Conservation (phyloP, 2,329 filamentous ascomycete genomes). For the Botrytis sinoallii region DNA sequence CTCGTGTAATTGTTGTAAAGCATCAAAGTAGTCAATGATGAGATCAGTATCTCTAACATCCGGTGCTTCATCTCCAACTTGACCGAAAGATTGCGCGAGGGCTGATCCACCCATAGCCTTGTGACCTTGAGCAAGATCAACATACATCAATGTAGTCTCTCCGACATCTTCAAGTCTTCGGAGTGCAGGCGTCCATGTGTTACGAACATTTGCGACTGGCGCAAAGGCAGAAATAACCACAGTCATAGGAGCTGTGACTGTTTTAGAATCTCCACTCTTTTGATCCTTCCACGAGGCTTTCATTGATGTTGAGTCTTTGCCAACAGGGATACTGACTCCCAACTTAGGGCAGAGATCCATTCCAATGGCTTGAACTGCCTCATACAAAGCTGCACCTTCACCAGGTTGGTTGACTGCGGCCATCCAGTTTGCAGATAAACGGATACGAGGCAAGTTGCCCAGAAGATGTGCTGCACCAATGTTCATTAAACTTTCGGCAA, state of each 20-base stretch:
- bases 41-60: constrained; percentile 80
- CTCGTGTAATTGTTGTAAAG: constrained; percentile 65
- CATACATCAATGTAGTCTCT: constrained; percentile 82
- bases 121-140: constrained; percentile 80
- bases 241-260: constrained; percentile 89
- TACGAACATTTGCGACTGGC: constrained; percentile 74
- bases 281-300: constrained; percentile 90
- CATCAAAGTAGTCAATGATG: constrained; percentile 89
- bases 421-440: constrained; percentile 98
- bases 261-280: constrained; percentile 64
- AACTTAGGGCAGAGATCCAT: constrained; percentile 87
- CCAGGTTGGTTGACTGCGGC: constrained; percentile 90
- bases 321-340: constrained; percentile 91
- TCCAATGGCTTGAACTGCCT: constrained; percentile 89
- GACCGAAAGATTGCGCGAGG: constrained; percentile 82
- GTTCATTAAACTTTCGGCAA: constrained; percentile 91
- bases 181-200: constrained; percentile 92
- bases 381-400: constrained; percentile 87
- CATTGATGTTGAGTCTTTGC: constrained; percentile 99
- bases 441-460: constrained; percentile 63
- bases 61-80: constrained; percentile 79
- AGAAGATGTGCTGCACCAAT: constrained; percentile 72
- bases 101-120: constrained; percentile 87
- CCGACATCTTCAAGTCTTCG: constrained; percentile 81
- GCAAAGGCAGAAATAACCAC: constrained; percentile 89